These are phyloP conservation scores for Voacanga thouarsii DNA, from an alignment of 257 asterid genomes.

Conservation along the genomic window DNA sequence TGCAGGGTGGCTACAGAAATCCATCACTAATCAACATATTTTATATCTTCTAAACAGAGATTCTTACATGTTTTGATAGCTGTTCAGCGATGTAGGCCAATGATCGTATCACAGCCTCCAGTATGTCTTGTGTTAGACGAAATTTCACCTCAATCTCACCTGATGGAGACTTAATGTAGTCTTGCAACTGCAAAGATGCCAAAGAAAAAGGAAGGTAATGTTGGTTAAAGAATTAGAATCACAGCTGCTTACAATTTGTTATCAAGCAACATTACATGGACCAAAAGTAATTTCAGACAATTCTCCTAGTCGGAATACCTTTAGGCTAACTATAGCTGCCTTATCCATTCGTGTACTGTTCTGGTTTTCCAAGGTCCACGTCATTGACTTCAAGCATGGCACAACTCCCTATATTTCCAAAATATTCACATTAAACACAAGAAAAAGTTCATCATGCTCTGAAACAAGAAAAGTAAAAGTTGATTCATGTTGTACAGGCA, in stretches of 20 bases:
- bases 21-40: background rate
- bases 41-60: background rate
- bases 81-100: constrained; percentile 39
- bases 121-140: constrained; percentile 40
- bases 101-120: constrained; percentile 47
- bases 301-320: constrained; percentile 27
- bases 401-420: constrained; percentile 34
- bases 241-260: background rate
- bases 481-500: background rate
- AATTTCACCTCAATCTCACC: constrained; percentile 43
- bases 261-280: background rate
- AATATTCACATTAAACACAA: too few species aligned
- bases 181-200: constrained; percentile 37
- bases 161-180: constrained; percentile 31
- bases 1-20: background rate
- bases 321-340: constrained; percentile 42
- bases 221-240: background rate
- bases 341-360: constrained; percentile 24
- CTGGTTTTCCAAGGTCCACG: constrained; percentile 44
- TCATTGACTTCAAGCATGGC: constrained; percentile 46
- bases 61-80: constrained; percentile 29
- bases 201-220: background rate
- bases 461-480: background rate
- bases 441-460: background rate
- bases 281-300: background rate